Percentiles rank a stretch among this genome's conserved stretches.
phyloP scores from a whole-genome alignment of 1,139 yeast species.

The Debaryomycetaceae sp. region DNA sequence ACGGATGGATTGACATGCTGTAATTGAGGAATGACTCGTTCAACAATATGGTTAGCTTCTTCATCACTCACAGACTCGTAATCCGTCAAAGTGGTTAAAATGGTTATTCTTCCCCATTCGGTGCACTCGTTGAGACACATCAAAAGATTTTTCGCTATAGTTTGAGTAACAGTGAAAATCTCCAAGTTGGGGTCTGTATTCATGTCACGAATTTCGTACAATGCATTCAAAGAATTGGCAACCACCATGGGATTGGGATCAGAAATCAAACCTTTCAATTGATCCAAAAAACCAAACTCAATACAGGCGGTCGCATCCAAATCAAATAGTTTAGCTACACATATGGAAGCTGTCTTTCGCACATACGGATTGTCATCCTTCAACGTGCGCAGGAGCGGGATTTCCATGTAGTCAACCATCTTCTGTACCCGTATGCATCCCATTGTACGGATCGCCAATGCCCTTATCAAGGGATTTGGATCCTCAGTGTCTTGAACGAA shows the following conservation, averaged over 20 bases:
- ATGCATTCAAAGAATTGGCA: constrained; percentile 86
- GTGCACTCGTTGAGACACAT: constrained; percentile 93
- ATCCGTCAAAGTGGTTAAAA: constrained; percentile 75
- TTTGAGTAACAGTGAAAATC: constrained; percentile 38
- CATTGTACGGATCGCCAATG: constrained; percentile 97
- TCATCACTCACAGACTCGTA: constrained; percentile 52
- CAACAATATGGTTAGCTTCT: constrained; percentile 85
- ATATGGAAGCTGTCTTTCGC: constrained; percentile 94
- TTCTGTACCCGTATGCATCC: constrained; percentile 95
- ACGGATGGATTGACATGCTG: constrained; percentile 98
- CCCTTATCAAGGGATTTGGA: constrained; percentile 93
- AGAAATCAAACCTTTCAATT: constrained; percentile 64
- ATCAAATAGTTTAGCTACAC: constrained; percentile 94
- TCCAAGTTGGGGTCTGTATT: constrained; percentile 46
- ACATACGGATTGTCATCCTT: constrained; percentile 96
- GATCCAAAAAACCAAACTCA: constrained; percentile 81
- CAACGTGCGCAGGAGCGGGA: constrained; percentile 80
- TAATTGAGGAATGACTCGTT: constrained; percentile 88
- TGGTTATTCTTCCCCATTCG: constrained; percentile 97
- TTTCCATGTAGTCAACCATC: constrained; percentile 92
- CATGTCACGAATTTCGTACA: constrained; percentile 76
- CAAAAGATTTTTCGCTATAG: constrained; percentile 61
- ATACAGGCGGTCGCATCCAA: constrained; percentile 75
- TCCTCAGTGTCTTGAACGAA: constrained; percentile 96
- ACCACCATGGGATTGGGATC: constrained; percentile 97